Evolutionary conservation across 306 rosid species (phyloP).

Genomic region (Gastrolobium villosum): DNA sequence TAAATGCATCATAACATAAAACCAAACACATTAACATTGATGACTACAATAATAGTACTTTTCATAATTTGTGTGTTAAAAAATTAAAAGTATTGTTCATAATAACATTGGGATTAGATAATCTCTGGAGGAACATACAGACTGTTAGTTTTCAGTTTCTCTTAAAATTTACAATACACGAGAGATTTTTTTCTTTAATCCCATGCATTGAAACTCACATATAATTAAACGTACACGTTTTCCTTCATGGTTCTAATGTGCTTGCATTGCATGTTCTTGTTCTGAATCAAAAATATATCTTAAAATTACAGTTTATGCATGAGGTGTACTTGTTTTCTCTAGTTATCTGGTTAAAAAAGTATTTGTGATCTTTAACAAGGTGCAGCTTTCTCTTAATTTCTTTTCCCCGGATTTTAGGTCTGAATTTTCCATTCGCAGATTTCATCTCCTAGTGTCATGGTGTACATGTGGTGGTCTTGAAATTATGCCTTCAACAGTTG

Average conservation of each 20-base stretch:
- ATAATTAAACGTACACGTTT: neutral
- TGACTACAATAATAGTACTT: too few relatives aligned
- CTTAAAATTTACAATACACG: neutral
- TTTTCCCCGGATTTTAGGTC: neutral
- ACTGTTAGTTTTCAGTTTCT: conserved; percentile 5
- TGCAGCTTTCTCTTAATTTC: conserved; percentile 6
- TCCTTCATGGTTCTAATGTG: conserved; percentile 5
- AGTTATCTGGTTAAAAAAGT: neutral
- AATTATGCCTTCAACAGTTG: conserved; percentile 2
- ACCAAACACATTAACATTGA: neutral
- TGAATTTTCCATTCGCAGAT: conserved; percentile 2
- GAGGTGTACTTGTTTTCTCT: conserved; percentile 17
- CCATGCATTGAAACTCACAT: neutral
- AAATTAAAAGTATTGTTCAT: neutral
- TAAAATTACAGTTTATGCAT: too few relatives aligned
- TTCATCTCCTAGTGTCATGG: neutral
- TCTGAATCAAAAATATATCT: too few relatives aligned
- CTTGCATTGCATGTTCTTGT: neutral
- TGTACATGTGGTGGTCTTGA: conserved; percentile 24
- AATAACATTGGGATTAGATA: neutral
- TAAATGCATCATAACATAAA: neutral
- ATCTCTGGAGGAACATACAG: conserved; percentile 4
- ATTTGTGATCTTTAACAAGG: conserved; percentile 11
- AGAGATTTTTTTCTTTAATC: neutral
- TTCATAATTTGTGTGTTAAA: neutral